phyloP scores from a whole-genome alignment of 1,284 basidiomycete genomes.

The Puccinia triticina region DNA sequence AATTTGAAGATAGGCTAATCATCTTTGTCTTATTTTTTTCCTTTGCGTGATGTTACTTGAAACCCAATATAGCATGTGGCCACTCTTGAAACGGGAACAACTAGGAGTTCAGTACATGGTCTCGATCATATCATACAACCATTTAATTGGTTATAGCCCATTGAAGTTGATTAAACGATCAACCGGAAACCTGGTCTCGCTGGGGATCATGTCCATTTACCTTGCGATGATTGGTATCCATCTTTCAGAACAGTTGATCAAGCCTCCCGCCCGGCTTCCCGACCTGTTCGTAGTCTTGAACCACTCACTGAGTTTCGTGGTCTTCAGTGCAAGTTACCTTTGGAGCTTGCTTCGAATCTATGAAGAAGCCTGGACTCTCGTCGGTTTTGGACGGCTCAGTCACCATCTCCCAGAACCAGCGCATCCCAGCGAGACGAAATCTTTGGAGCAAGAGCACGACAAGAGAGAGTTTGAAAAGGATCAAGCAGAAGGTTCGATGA shows the following conservation, averaged over 20 bases:
- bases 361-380: constrained; percentile 56
- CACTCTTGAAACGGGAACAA: constrained; percentile 77
- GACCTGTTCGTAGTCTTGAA: constrained; percentile 84
- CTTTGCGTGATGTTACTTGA: not conserved
- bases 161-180: constrained; percentile 61
- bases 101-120: constrained; percentile 74
- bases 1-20: not conserved
- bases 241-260: constrained; percentile 67
- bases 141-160: constrained; percentile 69
- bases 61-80: constrained; percentile 74
- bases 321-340: constrained; percentile 69
- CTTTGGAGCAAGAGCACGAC: not conserved
- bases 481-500: not conserved
- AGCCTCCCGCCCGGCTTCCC: constrained; percentile 74
- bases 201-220: constrained; percentile 69
- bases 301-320: constrained; percentile 75
- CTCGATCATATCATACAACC: constrained; percentile 75
- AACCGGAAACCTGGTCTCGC: constrained; percentile 64
- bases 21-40: not conserved
- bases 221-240: constrained; percentile 68
- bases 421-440: not conserved
- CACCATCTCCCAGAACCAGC: not conserved
- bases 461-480: not conserved
- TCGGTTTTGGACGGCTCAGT: constrained; percentile 9
- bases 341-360: constrained; percentile 60